Evolutionary conservation across 2,329 filamentous ascomycete species (phyloP).

Genomic region (Graphium sp.): DNA sequence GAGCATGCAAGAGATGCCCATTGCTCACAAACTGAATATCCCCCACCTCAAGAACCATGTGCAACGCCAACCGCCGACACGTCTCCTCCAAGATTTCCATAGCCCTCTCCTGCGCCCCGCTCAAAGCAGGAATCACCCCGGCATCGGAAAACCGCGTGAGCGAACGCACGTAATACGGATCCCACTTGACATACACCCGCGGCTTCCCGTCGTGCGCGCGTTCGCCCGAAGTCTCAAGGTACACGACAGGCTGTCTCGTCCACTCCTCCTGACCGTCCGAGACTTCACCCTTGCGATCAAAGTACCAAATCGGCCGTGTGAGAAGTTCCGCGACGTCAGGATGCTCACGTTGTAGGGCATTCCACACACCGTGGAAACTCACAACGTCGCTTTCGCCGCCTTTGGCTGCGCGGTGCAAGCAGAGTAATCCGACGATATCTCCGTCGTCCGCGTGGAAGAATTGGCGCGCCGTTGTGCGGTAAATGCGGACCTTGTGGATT

Average conservation of each 20-base stretch:
- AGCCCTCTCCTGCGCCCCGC: constrained; percentile 50
- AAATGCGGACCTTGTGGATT: constrained; percentile 79
- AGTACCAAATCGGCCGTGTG: constrained; percentile 73
- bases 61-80: constrained; percentile 53
- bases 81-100: constrained; percentile 48
- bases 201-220: too few relatives aligned
- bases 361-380: constrained; percentile 67
- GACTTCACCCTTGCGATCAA: constrained; percentile 77
- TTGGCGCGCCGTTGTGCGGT: constrained; percentile 57
- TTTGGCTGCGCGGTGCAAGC: constrained; percentile 59
- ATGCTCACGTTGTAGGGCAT: constrained; percentile 55
- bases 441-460: constrained; percentile 55
- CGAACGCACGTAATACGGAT: constrained; percentile 74
- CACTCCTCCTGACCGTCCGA: constrained; percentile 59
- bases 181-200: constrained; percentile 53
- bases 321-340: constrained; percentile 65
- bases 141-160: constrained; percentile 56
- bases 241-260: constrained; percentile 57
- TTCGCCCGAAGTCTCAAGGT: constrained; percentile 53
- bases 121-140: constrained; percentile 58
- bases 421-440: constrained; percentile 72
- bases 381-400: constrained; percentile 76
- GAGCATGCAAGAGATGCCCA: constrained; percentile 62
- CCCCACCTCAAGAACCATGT: constrained; percentile 76
- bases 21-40: constrained; percentile 82